phyloP scores from a whole-genome alignment of 192 early-diverging fungal genomes.

The Coemansia sp. region DNA sequence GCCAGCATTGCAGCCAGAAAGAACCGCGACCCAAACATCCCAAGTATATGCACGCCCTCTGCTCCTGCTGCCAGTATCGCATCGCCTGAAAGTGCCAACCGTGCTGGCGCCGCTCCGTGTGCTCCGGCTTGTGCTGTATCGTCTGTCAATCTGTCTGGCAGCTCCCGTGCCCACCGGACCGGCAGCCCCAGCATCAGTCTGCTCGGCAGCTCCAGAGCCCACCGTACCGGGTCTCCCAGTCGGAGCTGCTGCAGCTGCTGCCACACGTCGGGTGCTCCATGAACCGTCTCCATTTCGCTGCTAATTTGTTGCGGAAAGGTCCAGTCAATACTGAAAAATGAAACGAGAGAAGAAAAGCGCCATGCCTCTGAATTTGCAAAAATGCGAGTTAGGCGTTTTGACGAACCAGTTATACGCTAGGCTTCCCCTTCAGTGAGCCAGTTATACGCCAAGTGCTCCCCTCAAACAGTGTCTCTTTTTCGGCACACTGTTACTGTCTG shows the following conservation, averaged over 20 bases:
- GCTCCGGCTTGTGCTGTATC: neutral
- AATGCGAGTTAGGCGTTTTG: too few species aligned
- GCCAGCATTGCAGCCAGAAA: constrained; percentile 31
- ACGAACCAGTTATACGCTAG: too few species aligned
- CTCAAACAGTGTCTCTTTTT: too few species aligned
- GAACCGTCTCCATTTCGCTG: constrained; percentile 10
- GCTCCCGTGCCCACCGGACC: constrained; percentile 16
- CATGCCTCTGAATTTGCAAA: neutral
- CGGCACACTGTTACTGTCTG: too few species aligned
- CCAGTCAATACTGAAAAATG: neutral
- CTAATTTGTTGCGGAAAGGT: neutral
- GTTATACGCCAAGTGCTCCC: too few species aligned
- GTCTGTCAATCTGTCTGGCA: constrained; percentile 6
- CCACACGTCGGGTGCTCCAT: constrained; percentile 43
- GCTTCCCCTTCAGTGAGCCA: too few species aligned
- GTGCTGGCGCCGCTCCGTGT: constrained; percentile 8
- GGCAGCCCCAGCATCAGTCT: constrained; percentile 8
- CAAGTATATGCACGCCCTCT: constrained; percentile 39
- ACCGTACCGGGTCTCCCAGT: constrained; percentile 19
- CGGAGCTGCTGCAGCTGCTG: constrained; percentile 45
- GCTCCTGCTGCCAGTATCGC: neutral
- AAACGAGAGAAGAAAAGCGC: neutral
- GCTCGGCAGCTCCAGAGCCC: constrained; percentile 22
- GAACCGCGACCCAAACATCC: constrained; percentile 50
- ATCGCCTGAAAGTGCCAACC: neutral